These are phyloP conservation scores for Aspergillus homomorphus DNA, from an alignment of 495 filamentous ascomycete genomes.

Conservation along the genomic window DNA sequence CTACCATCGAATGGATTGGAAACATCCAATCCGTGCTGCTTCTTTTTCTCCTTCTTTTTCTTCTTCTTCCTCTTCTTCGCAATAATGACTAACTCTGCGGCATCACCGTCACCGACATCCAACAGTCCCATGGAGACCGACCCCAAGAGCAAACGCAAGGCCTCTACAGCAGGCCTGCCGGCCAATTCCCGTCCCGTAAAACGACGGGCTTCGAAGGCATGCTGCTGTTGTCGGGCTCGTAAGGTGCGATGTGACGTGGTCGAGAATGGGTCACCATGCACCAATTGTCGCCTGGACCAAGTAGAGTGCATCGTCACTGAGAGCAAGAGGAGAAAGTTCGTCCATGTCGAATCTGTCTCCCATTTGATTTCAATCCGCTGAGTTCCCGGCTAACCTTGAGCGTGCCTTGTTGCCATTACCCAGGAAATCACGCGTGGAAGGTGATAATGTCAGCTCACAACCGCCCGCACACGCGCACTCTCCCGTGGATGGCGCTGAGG, in stretches of 20 bases:
- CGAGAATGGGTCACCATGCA: slow-evolving; percentile 80
- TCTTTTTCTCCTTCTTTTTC: slow-evolving; percentile 4
- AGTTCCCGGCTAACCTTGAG: slow-evolving; percentile 17
- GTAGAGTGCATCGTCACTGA: slow-evolving; percentile 88
- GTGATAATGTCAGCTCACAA: slow-evolving; percentile 27
- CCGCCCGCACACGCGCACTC: slow-evolving; percentile 34
- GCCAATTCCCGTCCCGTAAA: slow-evolving; percentile 61
- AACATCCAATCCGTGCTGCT: not conserved
- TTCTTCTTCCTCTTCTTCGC: slow-evolving; percentile 9
- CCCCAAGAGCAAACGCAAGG: slow-evolving; percentile 42
- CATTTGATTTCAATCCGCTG: slow-evolving; percentile 6
- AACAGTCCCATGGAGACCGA: slow-evolving; percentile 29
- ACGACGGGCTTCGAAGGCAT: slow-evolving; percentile 80
- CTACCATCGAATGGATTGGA: not conserved
- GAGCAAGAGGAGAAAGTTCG: slow-evolving; percentile 77
- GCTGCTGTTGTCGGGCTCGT: slow-evolving; percentile 78
- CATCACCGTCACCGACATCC: slow-evolving; percentile 17
- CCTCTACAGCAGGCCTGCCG: slow-evolving; percentile 39
- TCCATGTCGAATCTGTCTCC: slow-evolving; percentile 20
- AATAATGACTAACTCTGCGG: slow-evolving; percentile 32
- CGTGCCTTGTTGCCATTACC: slow-evolving; percentile 13
- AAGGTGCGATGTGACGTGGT: slow-evolving; percentile 96
- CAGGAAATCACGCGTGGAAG: slow-evolving; percentile 47
- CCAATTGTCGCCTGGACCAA: slow-evolving; percentile 84
- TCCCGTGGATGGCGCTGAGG: slow-evolving; percentile 37